A percentile compares a stretch with the other conserved stretches of the same genome.
phyloP scores from a whole-genome alignment of 495 filamentous ascomycete species.

The Choiromyces venosus region DNA sequence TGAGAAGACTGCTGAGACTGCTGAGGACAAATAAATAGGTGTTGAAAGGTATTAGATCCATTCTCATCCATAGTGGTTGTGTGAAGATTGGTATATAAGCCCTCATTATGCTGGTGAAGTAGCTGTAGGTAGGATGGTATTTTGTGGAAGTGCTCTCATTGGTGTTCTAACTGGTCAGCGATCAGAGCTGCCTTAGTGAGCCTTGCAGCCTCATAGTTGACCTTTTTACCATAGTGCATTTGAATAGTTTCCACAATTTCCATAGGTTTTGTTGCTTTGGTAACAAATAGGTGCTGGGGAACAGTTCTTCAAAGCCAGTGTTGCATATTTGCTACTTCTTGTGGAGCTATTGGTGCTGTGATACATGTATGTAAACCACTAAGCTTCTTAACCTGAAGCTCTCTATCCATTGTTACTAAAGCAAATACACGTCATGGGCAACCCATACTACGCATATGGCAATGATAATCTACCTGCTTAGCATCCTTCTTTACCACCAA shows the following conservation, averaged over 20 bases:
- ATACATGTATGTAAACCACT: neutral
- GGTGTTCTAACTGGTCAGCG: conserved; percentile 1
- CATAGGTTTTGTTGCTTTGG: conserved; percentile 1
- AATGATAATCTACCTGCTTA: neutral
- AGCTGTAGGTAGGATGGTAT: conserved; percentile 12
- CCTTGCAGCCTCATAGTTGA: conserved; percentile 4
- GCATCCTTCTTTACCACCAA: neutral
- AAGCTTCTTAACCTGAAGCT: conserved; percentile 2
- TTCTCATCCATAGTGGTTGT: neutral
- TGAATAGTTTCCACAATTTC: conserved; percentile 4
- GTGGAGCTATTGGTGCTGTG: neutral
- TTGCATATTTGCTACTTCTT: conserved; percentile 7
- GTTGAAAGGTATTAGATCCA: conserved; percentile 2
- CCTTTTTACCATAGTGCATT: conserved; percentile 3
- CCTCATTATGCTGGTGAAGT: conserved; percentile 1
- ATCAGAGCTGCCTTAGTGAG: conserved; percentile 5
- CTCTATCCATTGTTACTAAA: neutral
- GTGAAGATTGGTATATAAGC: neutral
- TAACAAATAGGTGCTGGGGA: conserved; percentile 8
- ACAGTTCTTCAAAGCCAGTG: neutral
- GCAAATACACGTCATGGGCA: conserved; percentile 9
- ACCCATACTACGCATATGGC: neutral
- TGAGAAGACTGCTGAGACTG: conserved; percentile 11
- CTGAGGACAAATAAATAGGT: conserved; percentile 15
- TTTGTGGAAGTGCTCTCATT: conserved; percentile 9